Evolutionary conservation across 2,329 filamentous ascomycete species (phyloP).

Genomic region (Colletotrichum simmondsii): DNA sequence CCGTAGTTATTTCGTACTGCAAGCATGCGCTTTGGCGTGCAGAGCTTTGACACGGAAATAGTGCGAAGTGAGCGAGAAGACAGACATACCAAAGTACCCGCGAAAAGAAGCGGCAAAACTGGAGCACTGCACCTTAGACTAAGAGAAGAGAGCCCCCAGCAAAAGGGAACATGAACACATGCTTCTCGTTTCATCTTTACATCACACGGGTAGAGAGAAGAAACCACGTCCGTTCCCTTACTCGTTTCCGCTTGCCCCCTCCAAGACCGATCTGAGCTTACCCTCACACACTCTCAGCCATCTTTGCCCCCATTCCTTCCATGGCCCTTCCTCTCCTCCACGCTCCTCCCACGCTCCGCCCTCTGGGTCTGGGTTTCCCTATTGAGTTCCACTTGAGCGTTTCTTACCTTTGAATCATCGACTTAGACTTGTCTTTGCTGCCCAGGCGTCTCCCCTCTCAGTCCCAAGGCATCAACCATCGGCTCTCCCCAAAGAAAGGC

Average conservation of each 20-base stretch:
- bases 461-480: background rate
- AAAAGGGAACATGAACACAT: background rate
- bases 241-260: constrained; percentile 22
- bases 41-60: background rate
- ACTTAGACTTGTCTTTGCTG: background rate
- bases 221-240: constrained; percentile 33
- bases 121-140: background rate
- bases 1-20: background rate
- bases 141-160: background rate
- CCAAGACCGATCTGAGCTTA: background rate
- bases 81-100: background rate
- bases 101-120: background rate
- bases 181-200: constrained; percentile 28
- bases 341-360: background rate
- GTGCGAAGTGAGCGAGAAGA: background rate
- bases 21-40: constrained; percentile 5
- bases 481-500: background rate
- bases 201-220: constrained; percentile 25
- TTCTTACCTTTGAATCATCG: background rate
- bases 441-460: background rate
- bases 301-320: background rate
- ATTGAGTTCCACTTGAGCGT: background rate
- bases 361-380: background rate
- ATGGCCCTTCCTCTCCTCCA: background rate
- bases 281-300: background rate